Evolutionary conservation across 345 rosid genomes (phyloP).

Genomic region (Eucalyptus guilfoylei): DNA sequence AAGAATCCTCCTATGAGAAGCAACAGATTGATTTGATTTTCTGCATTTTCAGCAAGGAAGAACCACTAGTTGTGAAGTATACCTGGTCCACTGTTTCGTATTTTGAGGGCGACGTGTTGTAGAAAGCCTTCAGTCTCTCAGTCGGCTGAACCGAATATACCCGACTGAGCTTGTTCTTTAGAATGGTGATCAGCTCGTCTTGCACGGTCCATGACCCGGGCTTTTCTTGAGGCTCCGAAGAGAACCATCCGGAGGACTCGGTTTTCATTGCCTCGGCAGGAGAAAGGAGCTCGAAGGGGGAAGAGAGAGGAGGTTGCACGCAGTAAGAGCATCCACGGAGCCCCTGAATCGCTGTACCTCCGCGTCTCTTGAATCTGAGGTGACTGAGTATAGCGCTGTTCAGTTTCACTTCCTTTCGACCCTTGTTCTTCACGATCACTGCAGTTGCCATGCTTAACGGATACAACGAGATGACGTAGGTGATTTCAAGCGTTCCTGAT

Average conservation of each 20-base stretch:
- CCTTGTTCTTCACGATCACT: slow-evolving; percentile 59
- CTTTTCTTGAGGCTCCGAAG: slow-evolving; percentile 42
- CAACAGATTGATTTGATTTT: neutral
- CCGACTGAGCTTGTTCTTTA: slow-evolving; percentile 58
- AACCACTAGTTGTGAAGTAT: neutral
- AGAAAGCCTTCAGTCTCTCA: slow-evolving; percentile 58
- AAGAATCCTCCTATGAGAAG: neutral
- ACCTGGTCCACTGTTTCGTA: slow-evolving; percentile 95
- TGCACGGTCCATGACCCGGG: slow-evolving; percentile 60
- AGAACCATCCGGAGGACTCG: slow-evolving; percentile 52
- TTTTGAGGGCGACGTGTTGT: slow-evolving; percentile 68
- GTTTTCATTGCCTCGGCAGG: slow-evolving; percentile 78
- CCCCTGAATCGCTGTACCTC: slow-evolving; percentile 50
- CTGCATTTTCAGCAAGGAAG: neutral
- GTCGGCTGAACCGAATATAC: slow-evolving; percentile 65
- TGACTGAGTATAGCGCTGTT: slow-evolving; percentile 70
- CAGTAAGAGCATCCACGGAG: slow-evolving; percentile 56
- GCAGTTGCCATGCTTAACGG: slow-evolving; percentile 74
- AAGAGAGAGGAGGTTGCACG: slow-evolving; percentile 54
- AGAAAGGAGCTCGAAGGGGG: slow-evolving; percentile 66
- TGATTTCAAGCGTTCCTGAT: slow-evolving; percentile 48
- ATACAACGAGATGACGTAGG: slow-evolving; percentile 57
- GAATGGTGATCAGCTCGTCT: slow-evolving; percentile 43
- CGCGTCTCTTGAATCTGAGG: slow-evolving; percentile 47
- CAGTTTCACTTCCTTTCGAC: slow-evolving; percentile 43